Percentiles rank a stretch among this genome's conserved stretches.
These are phyloP conservation scores for Parachaetomium inaequale DNA, from an alignment of 495 filamentous ascomycete genomes.

Conservation along the genomic window DNA sequence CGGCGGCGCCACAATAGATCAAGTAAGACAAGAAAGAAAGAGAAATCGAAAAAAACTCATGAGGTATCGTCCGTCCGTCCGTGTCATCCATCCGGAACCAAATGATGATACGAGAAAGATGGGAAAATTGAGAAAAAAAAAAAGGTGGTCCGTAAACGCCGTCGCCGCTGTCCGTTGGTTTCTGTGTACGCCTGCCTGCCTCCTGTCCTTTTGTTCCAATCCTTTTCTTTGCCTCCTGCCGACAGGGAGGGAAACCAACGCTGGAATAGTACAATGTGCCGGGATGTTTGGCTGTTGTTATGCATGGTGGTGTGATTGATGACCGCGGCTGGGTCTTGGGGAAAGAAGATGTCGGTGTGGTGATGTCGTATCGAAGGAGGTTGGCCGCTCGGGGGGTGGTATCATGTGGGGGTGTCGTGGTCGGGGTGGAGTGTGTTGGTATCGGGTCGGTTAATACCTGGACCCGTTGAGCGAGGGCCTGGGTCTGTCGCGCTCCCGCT, in stretches of 20 bases:
- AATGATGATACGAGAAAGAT: constrained; percentile 5
- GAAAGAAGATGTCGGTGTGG: background rate
- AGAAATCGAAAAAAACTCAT: background rate
- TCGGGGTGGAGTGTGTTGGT: background rate
- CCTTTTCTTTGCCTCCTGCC: background rate
- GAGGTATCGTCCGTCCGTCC: constrained; percentile 7
- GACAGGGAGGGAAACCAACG: background rate
- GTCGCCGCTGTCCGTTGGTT: background rate
- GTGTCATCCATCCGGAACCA: background rate
- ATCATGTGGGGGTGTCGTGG: background rate
- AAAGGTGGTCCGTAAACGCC: background rate
- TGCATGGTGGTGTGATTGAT: background rate
- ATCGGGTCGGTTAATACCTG: background rate
- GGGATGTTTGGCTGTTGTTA: background rate
- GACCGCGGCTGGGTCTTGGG: background rate
- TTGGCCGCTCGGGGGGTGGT: background rate
- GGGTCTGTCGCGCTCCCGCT: constrained; percentile 7
- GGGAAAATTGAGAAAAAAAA: background rate
- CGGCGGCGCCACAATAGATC: background rate
- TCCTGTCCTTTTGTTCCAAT: background rate
- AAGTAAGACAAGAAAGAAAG: background rate
- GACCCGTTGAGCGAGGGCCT: constrained; percentile 4
- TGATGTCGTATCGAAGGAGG: background rate
- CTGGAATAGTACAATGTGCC: background rate
- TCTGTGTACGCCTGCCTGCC: background rate